Conservation (phyloP, 441 rosid species). For the Aleurites moluccanus region DNA sequence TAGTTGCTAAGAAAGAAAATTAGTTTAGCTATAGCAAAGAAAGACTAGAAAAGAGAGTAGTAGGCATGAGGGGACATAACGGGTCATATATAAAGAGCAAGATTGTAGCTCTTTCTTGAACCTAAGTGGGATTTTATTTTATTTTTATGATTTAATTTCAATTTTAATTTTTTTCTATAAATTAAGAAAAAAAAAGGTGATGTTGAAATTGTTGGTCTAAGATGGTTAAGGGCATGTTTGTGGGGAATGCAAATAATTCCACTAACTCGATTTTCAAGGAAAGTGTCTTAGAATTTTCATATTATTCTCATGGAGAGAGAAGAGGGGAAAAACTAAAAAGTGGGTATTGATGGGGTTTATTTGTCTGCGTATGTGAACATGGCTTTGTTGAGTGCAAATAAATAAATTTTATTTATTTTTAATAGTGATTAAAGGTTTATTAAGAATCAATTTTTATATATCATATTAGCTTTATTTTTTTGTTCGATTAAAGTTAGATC, state of each 20-base stretch:
- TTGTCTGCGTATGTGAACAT: constrained; percentile 39
- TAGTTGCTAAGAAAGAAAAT: not conserved
- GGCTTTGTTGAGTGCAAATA: constrained; percentile 15
- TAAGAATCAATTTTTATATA: too few species aligned
- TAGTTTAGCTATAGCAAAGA: constrained; percentile 3
- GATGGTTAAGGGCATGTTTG: constrained; percentile 59
- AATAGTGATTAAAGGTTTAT: too few species aligned
- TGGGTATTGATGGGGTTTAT: constrained; percentile 38
- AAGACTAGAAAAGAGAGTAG: constrained; percentile 14
- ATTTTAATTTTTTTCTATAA: not conserved
- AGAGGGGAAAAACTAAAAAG: constrained; percentile 8
- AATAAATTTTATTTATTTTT: too few species aligned
- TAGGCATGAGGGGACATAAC: constrained; percentile 39
- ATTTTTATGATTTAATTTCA: not conserved
- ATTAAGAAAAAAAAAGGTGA: constrained; percentile 18
- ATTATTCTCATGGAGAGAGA: constrained; percentile 33
- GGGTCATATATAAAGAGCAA: constrained; percentile 63
- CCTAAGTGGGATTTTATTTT: constrained; percentile 24
- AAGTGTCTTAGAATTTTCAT: constrained; percentile 54
- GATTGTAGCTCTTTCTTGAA: constrained; percentile 37
- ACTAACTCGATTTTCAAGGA: constrained; percentile 59
- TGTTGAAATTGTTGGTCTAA: constrained; percentile 44
- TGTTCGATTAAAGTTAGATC: too few species aligned
- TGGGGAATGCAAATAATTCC: constrained; percentile 59
- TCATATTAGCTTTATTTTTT: too few species aligned